Evolutionary conservation across 2,329 filamentous ascomycete species (phyloP).

Genomic region (Amphichorda felina): DNA sequence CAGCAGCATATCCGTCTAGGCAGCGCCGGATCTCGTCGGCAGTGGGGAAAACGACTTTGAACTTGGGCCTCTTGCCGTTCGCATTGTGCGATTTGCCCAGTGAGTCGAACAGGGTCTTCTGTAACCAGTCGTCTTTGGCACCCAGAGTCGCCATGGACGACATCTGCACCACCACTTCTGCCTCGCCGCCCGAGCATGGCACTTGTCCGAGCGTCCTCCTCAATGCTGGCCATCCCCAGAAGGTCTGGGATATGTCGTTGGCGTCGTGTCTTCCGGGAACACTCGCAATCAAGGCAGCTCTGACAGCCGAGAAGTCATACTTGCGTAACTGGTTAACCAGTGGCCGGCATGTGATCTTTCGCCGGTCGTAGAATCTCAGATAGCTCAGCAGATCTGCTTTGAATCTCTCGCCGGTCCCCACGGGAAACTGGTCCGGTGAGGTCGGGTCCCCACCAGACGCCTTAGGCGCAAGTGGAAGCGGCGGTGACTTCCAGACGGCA

Average conservation of each 20-base stretch:
- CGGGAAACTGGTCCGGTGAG: constrained; percentile 3
- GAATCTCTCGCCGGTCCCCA: constrained; percentile 57
- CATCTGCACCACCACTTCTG: constrained; percentile 50
- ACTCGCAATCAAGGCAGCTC: constrained; percentile 65
- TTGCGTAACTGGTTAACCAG: constrained; percentile 44
- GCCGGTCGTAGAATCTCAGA: constrained; percentile 54
- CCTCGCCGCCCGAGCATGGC: constrained; percentile 25
- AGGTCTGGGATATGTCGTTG: constrained; percentile 32
- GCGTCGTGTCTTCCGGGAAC: constrained; percentile 56
- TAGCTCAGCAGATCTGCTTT: constrained; percentile 67
- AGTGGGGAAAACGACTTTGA: constrained; percentile 72
- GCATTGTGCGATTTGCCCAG: constrained; percentile 17
- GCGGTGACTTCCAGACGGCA: constrained; percentile 66
- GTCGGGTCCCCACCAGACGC: not conserved
- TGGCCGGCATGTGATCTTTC: constrained; percentile 35
- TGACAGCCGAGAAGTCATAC: constrained; percentile 60
- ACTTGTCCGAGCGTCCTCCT: constrained; percentile 45
- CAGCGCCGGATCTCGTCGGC: constrained; percentile 65
- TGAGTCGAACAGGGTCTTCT: constrained; percentile 46
- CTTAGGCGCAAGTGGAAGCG: constrained; percentile 36
- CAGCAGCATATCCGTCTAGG: constrained; percentile 67
- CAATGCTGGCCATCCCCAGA: constrained; percentile 70
- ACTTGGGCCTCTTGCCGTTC: constrained; percentile 27
- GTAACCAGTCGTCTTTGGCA: constrained; percentile 59
- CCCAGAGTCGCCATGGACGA: constrained; percentile 78